Conservation (phyloP, 169 alveolate species). For the Eimeria zaria region DNA sequence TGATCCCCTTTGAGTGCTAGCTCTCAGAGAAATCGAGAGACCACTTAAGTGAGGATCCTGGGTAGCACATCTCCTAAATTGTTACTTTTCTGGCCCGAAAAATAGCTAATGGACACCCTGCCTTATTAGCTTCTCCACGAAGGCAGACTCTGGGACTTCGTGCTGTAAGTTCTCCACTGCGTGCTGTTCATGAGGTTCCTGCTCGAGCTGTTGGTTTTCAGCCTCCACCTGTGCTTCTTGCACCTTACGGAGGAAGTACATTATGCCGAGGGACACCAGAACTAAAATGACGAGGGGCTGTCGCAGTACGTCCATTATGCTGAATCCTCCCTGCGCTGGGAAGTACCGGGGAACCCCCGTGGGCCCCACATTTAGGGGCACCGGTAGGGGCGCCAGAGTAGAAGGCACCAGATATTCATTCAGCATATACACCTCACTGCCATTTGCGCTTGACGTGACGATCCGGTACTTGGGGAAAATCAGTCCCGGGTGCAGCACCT, state of each 20-base stretch:
- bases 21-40: not conserved
- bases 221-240: conserved; percentile 73
- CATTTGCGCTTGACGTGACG: conserved; percentile 4
- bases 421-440: conserved; percentile 40
- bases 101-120: conserved; percentile 13
- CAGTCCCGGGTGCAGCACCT: conserved; percentile 63
- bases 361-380: conserved; percentile 65
- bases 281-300: conserved; percentile 65
- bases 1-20: not conserved
- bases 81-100: not conserved
- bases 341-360: conserved; percentile 52
- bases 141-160: conserved; percentile 53
- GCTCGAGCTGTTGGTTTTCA: conserved; percentile 48
- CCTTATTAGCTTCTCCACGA: conserved; percentile 44
- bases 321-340: conserved; percentile 73
- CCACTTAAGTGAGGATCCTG: not conserved
- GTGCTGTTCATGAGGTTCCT: conserved; percentile 30
- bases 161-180: conserved; percentile 25
- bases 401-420: conserved; percentile 55
- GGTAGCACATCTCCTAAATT: too few relatives aligned
- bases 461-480: conserved; percentile 64
- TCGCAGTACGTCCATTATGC: conserved; percentile 39
- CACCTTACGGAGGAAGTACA: conserved; percentile 61
- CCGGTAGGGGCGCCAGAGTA: not conserved
- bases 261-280: conserved; percentile 62